These are phyloP conservation scores for Cytospora leucostoma DNA, from an alignment of 2,329 filamentous ascomycete species.

Conservation along the genomic window DNA sequence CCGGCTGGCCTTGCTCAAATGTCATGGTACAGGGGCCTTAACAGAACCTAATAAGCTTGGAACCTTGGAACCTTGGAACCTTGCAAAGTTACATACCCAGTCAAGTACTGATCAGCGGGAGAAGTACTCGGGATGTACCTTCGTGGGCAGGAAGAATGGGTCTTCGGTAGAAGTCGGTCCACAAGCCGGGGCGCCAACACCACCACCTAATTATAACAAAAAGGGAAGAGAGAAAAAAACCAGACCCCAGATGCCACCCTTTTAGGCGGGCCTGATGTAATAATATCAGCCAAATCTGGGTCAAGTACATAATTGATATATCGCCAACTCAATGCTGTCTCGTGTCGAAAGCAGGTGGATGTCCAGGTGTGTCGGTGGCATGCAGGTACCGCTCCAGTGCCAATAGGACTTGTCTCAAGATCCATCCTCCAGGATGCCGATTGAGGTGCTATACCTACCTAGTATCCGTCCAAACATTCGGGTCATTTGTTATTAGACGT, in stretches of 20 bases:
- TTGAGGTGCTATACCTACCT: neutral
- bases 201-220: neutral
- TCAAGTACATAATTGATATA: neutral
- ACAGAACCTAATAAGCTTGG: constrained; percentile 9
- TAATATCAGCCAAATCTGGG: neutral
- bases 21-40: neutral
- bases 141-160: neutral
- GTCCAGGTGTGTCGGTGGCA: neutral
- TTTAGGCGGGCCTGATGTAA: neutral
- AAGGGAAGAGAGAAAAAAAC: neutral
- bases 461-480: constrained; percentile 5
- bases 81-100: neutral
- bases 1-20: constrained; percentile 17
- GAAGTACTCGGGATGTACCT: constrained; percentile 23
- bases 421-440: neutral
- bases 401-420: constrained; percentile 1
- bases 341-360: neutral
- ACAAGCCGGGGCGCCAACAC: neutral
- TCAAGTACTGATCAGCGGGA: constrained; percentile 9
- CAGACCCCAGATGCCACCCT: neutral
- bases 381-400: constrained; percentile 24
- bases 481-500: neutral
- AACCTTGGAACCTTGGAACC: neutral
- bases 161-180: neutral
- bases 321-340: neutral